phyloP scores from a whole-genome alignment of 345 rosid genomes.

The Eucalyptus pauciflora region DNA sequence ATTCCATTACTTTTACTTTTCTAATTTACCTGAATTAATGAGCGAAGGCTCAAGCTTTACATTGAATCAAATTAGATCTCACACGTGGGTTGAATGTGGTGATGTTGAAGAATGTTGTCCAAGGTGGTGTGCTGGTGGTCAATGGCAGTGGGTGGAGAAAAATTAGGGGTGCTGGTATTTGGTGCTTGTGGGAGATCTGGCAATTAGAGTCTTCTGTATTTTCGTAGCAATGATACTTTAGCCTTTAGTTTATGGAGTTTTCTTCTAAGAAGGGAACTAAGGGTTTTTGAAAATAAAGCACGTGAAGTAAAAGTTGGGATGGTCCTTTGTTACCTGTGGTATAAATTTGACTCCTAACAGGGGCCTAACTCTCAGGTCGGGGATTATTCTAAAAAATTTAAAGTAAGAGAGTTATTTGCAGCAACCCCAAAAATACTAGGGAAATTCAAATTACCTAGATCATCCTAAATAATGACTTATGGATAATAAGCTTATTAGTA shows the following conservation, averaged over 20 bases:
- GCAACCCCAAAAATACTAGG: not conserved
- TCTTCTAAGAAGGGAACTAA: not conserved
- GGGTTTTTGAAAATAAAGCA: not conserved
- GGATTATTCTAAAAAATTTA: too few relatives aligned
- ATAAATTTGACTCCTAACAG: too few relatives aligned
- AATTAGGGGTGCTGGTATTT: too few relatives aligned
- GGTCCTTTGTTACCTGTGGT: rapidly evolving
- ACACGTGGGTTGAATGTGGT: too few relatives aligned
- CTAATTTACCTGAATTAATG: not conserved
- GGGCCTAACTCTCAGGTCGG: too few relatives aligned
- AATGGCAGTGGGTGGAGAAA: too few relatives aligned
- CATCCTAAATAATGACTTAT: not conserved
- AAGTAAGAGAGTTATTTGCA: not conserved
- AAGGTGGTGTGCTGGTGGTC: too few relatives aligned
- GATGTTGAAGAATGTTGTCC: too few relatives aligned
- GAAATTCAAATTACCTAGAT: not conserved
- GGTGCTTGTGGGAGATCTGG: rapidly evolving
- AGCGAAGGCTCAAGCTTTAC: too few relatives aligned
- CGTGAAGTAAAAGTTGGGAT: rapidly evolving
- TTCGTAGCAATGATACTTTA: too few relatives aligned
- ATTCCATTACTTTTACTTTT: not conserved
- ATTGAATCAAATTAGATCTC: too few relatives aligned
- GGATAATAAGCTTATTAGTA: not conserved
- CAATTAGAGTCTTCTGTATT: rapidly evolving
- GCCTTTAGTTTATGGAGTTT: rapidly evolving